Conservation (phyloP, 2,329 filamentous ascomycete genomes). For the Aspergillus sp. region DNA sequence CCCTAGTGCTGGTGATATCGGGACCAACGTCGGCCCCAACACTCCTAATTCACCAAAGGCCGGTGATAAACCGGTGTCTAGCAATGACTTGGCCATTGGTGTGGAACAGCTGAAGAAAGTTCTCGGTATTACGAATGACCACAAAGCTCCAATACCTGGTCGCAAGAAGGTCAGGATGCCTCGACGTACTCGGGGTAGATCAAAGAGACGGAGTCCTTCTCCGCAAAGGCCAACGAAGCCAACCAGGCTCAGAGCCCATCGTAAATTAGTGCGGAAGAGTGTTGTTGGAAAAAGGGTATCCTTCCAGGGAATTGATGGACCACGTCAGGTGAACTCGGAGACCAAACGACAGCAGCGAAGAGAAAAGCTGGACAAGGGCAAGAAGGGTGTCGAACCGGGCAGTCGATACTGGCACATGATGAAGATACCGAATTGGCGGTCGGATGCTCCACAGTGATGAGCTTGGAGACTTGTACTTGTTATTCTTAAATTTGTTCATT, state of each 20-base stretch:
- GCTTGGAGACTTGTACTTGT: not conserved
- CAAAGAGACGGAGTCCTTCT: no score
- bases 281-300: not conserved
- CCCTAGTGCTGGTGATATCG: no score
- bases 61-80: no score
- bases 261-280: not conserved
- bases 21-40: no score
- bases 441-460: constrained; percentile 4
- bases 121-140: not conserved
- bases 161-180: no score
- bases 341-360: constrained; percentile 31
- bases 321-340: constrained; percentile 27
- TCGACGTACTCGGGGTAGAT: no score
- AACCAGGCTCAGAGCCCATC: no score
- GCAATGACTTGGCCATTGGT: not conserved
- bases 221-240: no score
- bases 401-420: constrained; percentile 16
- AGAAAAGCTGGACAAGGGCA: constrained; percentile 27
- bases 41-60: no score
- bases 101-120: constrained; percentile 10
- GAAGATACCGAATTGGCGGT: constrained; percentile 12
- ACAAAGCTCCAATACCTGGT: no score
- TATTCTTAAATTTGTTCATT: not conserved
- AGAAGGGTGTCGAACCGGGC: constrained; percentile 5
- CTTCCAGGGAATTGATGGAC: not conserved